These are phyloP conservation scores for Lipomyces sp. DNA, from an alignment of 805 yeast species.

Conservation along the genomic window DNA sequence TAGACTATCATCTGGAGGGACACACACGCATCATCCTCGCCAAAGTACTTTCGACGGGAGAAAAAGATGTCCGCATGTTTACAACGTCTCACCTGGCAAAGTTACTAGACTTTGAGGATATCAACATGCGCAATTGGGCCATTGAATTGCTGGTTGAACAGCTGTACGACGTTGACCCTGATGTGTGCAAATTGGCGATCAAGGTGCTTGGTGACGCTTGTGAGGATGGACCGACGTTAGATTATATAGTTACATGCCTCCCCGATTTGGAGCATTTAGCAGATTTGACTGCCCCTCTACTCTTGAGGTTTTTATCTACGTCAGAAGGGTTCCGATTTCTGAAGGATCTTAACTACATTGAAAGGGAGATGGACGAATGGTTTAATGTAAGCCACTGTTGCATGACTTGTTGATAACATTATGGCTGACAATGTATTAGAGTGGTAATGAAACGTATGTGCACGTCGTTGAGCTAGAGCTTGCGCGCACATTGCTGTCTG, in stretches of 20 bases:
- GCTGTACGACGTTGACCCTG: conserved; percentile 66
- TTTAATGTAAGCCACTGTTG: conserved; percentile 43
- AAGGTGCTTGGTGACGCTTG: conserved; percentile 59
- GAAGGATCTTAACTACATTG: conserved; percentile 62
- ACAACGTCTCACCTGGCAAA: conserved; percentile 61
- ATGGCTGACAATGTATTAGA: conserved; percentile 2
- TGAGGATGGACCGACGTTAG: conserved; percentile 52
- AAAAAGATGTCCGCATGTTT: conserved; percentile 56
- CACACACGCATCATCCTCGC: conserved; percentile 71
- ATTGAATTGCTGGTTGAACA: conserved; percentile 64
- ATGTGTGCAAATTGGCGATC: conserved; percentile 63
- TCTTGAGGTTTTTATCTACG: conserved; percentile 67
- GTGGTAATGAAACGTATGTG: conserved; percentile 38
- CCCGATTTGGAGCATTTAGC: conserved; percentile 65
- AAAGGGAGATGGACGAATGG: conserved; percentile 73
- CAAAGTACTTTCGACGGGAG: conserved; percentile 65
- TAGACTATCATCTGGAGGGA: conserved; percentile 64
- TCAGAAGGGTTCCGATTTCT: conserved; percentile 72
- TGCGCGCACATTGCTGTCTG: conserved; percentile 13
- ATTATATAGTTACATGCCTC: conserved; percentile 55
- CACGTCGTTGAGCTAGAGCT: conserved; percentile 37
- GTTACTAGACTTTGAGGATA: conserved; percentile 22
- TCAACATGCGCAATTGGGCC: conserved; percentile 49
- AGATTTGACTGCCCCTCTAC: conserved; percentile 58
- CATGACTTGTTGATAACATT: not conserved